Percentiles rank a stretch among this genome's conserved stretches.
Conservation (phyloP, 1,284 basidiomycete genomes). For the Pyrrhoderma lamaoense region DNA sequence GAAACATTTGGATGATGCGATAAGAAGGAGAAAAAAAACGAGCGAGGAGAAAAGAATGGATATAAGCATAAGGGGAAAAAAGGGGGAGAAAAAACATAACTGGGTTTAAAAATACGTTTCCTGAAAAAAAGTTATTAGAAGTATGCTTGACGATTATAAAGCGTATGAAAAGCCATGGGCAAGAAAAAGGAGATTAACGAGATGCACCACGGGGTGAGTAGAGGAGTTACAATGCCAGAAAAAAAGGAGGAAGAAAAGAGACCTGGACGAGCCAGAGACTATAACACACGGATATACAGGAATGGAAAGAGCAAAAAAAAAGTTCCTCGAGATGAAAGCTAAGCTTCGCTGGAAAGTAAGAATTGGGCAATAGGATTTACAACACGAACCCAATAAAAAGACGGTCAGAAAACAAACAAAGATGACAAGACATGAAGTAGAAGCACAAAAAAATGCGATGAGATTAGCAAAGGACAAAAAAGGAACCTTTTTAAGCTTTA, state of each 20-base stretch:
- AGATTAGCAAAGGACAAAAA: conserved; percentile 5
- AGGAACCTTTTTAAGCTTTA: background rate
- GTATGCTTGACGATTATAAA: too few relatives aligned
- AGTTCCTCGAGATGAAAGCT: background rate
- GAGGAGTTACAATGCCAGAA: background rate
- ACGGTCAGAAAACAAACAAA: conserved; percentile 2
- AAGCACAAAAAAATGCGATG: conserved; percentile 15
- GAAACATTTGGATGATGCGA: background rate
- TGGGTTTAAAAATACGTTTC: too few relatives aligned
- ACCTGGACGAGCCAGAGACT: background rate
- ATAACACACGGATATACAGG: conserved; percentile 5
- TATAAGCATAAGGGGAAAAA: background rate
- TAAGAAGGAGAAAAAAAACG: background rate
- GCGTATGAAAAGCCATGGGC: too few relatives aligned
- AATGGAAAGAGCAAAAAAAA: background rate
- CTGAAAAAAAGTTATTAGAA: too few relatives aligned
- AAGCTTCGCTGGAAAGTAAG: too few relatives aligned
- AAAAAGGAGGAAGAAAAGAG: conserved; percentile 3
- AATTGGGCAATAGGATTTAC: background rate
- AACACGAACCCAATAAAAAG: conserved; percentile 6
- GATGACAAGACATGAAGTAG: conserved; percentile 2
- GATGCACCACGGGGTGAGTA: too few relatives aligned
- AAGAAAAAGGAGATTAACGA: too few relatives aligned
- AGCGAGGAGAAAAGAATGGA: background rate
- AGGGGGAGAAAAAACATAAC: background rate